Evolutionary conservation across 371 early-diverging fungal species (phyloP), one percentile per base, ranked within the genome.

Genomic region (Basidiobolus meristosporus): DNA sequence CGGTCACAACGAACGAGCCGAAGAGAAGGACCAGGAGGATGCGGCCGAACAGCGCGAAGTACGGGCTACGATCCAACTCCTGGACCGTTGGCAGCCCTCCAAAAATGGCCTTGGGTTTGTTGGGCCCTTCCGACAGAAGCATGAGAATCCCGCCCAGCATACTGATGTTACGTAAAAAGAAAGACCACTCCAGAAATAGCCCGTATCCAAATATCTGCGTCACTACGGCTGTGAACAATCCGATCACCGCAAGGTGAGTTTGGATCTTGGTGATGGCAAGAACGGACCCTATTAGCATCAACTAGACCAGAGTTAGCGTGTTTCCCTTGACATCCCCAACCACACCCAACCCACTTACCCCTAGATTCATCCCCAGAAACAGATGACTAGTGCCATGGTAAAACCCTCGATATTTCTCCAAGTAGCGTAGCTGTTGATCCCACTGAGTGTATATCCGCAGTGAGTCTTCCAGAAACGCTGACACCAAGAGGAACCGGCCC

Each of bases 391-490:
- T n/a, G 9, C 75, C 71, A 53, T 60, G 62, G 1, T 82, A 81
- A 51, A 93, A 86, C 36, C 76, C 67, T 42, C 86, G 72, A 46
- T 72, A 65, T 38, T 72, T 59, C 40, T 81, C 62, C 53, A 95
- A 65, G 54, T 75, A 95, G 42, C 55, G 64, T 19, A 81, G 57
- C 63, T 95, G 91, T 50, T 89, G 87, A 37, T 55, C 46, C 78
- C 89, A 92, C 52, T 91, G 90, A 34, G 78, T 67, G 37, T 68
- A 45, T 42, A 93, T 87, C 36, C 95, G 73, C 28, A 91, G 51
- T 3, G 92, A 71, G 58, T 93, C 96, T 57, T 93, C 96, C 38
- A 89, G 56, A 63, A 92, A 95, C 17, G 96, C 93, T 33, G 84
- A 89, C 23, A 95, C 87, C 20, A 95, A 73, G 18, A 95, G 68